A percentile compares a stretch with the other conserved stretches of the same genome.
Conservation (phyloP, 768 basidiomycete genomes). For the Psilocybe azurescens region DNA sequence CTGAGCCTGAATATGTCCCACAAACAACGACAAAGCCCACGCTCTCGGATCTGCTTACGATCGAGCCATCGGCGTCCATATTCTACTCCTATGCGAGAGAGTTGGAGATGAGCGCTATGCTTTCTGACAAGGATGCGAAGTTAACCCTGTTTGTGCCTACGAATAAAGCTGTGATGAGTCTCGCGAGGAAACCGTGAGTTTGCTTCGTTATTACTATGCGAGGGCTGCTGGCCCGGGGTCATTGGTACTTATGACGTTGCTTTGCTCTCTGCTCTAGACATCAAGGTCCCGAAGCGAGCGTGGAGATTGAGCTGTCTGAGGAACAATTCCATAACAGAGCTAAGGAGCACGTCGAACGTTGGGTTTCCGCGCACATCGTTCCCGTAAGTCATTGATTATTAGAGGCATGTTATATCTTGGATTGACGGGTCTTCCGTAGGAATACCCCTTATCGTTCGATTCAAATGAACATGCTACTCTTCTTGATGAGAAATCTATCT, state of each 20-base stretch:
- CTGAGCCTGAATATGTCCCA: conserved; percentile 33
- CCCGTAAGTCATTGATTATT: conserved; percentile 53
- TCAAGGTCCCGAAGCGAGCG: conserved; percentile 52
- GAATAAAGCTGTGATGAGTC: conserved; percentile 86
- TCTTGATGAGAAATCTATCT: conserved; percentile 59
- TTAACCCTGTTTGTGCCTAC: conserved; percentile 81
- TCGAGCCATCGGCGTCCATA: conserved; percentile 76
- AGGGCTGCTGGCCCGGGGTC: no score
- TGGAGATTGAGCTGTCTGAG: conserved; percentile 64
- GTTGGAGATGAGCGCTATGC: conserved; percentile 57
- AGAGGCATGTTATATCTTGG: neutral
- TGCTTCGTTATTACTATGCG: no score
- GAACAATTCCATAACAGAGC: conserved; percentile 65
- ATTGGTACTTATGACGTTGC: no score
- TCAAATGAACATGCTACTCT: conserved; percentile 59
- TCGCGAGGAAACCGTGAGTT: conserved; percentile 82
- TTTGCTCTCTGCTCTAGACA: conserved; percentile 49
- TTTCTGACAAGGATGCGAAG: conserved; percentile 42
- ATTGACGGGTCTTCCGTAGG: conserved; percentile 30
- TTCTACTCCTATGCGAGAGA: conserved; percentile 87
- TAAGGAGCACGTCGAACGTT: conserved; percentile 73
- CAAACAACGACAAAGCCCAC: conserved; percentile 53
- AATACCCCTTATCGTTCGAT: conserved; percentile 53
- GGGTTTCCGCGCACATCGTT: conserved; percentile 85
- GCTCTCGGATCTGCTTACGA: conserved; percentile 78